phyloP scores from a whole-genome alignment of 495 filamentous ascomycete genomes.

The Penicillium samsonianum region DNA sequence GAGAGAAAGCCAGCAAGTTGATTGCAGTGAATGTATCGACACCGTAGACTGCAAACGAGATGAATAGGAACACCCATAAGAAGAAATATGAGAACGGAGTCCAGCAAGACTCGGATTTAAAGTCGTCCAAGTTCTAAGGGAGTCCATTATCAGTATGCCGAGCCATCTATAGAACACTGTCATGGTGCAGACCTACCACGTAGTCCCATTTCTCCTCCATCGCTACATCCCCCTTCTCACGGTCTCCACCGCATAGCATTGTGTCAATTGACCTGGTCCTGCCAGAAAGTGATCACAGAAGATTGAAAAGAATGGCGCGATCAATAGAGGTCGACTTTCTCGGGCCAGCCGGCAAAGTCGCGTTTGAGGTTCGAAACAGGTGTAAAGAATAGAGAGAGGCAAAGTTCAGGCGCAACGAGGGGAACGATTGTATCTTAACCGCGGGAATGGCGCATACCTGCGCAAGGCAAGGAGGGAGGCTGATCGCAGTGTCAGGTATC shows the following conservation, averaged over 20 bases:
- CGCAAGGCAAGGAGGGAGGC: slow-evolving; percentile 15
- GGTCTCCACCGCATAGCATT: slow-evolving; percentile 75
- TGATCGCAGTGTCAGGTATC: slow-evolving; percentile 1
- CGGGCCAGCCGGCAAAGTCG: slow-evolving; percentile 49
- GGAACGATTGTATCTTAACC: slow-evolving; percentile 20
- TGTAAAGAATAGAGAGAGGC: slow-evolving; percentile 11
- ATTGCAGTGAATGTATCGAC: slow-evolving; percentile 92
- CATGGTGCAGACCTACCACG: slow-evolving; percentile 61
- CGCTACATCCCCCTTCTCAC: slow-evolving; percentile 65
- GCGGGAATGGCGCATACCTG: slow-evolving; percentile 27
- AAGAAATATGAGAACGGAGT: slow-evolving; percentile 79
- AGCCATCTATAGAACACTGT: neutral
- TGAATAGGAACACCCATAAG: slow-evolving; percentile 74
- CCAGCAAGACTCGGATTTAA: slow-evolving; percentile 76
- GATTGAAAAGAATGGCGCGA: slow-evolving; percentile 10
- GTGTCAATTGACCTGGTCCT: slow-evolving; percentile 35
- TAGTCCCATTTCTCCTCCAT: slow-evolving; percentile 94
- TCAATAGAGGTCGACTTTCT: slow-evolving; percentile 35
- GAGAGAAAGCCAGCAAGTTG: slow-evolving; percentile 80
- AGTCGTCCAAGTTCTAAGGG: slow-evolving; percentile 82
- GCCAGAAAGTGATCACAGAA: slow-evolving; percentile 31
- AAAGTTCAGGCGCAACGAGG: slow-evolving; percentile 15
- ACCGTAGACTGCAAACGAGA: slow-evolving; percentile 81
- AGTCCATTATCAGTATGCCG: slow-evolving; percentile 15
- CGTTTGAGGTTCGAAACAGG: slow-evolving; percentile 15